These are phyloP conservation scores for Rhytidhysteron rufulum DNA, from an alignment of 2,329 filamentous ascomycete genomes.

Conservation along the genomic window DNA sequence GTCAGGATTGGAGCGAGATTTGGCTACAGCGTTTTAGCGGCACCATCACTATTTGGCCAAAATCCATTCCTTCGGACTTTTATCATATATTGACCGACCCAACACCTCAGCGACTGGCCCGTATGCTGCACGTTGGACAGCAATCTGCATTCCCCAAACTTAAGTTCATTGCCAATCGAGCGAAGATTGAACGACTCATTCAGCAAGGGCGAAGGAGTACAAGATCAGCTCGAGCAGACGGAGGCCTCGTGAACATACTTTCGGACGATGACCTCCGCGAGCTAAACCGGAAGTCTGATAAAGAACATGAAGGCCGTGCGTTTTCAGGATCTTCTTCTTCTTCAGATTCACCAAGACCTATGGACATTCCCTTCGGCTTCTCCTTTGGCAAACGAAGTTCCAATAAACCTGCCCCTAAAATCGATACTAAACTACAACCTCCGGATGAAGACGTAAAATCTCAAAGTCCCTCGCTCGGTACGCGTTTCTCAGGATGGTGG, in stretches of 20 bases:
- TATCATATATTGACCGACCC: slow-evolving; percentile 84
- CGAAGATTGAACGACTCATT: slow-evolving; percentile 73
- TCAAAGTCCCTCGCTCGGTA: slow-evolving; percentile 25
- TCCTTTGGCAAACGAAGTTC: slow-evolving; percentile 19
- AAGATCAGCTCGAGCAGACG: slow-evolving; percentile 26
- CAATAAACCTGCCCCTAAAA: slow-evolving; percentile 9
- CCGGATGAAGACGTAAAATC: slow-evolving; percentile 7
- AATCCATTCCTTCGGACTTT: slow-evolving; percentile 74
- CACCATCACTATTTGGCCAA: slow-evolving; percentile 95
- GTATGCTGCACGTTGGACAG: slow-evolving; percentile 88
- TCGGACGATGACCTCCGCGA: slow-evolving; percentile 45
- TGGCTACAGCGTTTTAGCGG: slow-evolving; percentile 95
- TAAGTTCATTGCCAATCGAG: slow-evolving; percentile 82
- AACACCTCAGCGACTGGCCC: slow-evolving; percentile 66
- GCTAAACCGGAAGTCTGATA: slow-evolving; percentile 33
- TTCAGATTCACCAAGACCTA: slow-evolving; percentile 26
- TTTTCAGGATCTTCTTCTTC: slow-evolving; percentile 22
- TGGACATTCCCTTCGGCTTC: slow-evolving; percentile 25
- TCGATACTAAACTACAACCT: background rate
- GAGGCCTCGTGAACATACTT: slow-evolving; percentile 35
- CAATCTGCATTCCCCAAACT: slow-evolving; percentile 88
- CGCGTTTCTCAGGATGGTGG: slow-evolving; percentile 36
- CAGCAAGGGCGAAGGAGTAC: slow-evolving; percentile 52
- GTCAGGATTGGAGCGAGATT: slow-evolving; percentile 94
- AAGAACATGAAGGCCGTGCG: slow-evolving; percentile 10